phyloP scores from a whole-genome alignment of 1,139 yeast species.

The Entelexis sorbosivorans region DNA sequence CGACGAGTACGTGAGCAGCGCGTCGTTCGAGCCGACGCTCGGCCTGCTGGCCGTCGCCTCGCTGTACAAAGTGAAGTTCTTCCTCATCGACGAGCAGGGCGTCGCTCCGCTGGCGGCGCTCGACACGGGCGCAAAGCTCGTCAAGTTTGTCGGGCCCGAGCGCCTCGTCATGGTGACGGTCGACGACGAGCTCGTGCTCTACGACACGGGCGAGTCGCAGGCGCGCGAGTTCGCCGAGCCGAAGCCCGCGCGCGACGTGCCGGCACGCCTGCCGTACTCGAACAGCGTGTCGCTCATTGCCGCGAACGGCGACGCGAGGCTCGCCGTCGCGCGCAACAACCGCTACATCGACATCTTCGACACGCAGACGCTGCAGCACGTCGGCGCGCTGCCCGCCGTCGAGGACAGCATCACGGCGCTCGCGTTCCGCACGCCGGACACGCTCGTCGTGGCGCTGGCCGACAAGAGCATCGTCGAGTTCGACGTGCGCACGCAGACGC shows the following conservation, averaged over 20 bases:
- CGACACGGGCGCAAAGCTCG: conserved; percentile 43
- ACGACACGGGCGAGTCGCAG: conserved; percentile 12
- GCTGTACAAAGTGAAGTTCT: conserved; percentile 56
- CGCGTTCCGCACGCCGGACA: conserved; percentile 41
- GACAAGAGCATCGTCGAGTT: conserved; percentile 71
- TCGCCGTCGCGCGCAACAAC: conserved; percentile 21
- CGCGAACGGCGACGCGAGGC: conserved; percentile 10
- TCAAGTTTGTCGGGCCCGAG: conserved; percentile 35
- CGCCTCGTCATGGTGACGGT: conserved; percentile 49
- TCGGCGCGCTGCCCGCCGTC: conserved; percentile 19
- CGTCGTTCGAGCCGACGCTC: conserved; percentile 49
- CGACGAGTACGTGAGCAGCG: conserved; percentile 69
- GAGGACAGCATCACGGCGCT: conserved; percentile 46
- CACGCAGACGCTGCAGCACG: conserved; percentile 25
- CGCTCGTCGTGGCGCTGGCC: conserved; percentile 56
- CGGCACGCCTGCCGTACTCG: conserved; percentile 14
- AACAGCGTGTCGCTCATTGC: conserved; percentile 18
- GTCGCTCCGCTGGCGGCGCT: conserved; percentile 24
- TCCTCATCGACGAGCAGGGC: conserved; percentile 29
- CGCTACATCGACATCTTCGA: conserved; percentile 36
- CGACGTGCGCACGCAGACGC: conserved; percentile 29
- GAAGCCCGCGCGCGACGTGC: neutral
- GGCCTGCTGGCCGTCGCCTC: conserved; percentile 63
- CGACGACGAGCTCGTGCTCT: conserved; percentile 36
- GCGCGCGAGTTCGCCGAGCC: conserved; percentile 36